Conservation (phyloP, 2,329 filamentous ascomycete genomes). For the Leptosphaerulina australis region DNA sequence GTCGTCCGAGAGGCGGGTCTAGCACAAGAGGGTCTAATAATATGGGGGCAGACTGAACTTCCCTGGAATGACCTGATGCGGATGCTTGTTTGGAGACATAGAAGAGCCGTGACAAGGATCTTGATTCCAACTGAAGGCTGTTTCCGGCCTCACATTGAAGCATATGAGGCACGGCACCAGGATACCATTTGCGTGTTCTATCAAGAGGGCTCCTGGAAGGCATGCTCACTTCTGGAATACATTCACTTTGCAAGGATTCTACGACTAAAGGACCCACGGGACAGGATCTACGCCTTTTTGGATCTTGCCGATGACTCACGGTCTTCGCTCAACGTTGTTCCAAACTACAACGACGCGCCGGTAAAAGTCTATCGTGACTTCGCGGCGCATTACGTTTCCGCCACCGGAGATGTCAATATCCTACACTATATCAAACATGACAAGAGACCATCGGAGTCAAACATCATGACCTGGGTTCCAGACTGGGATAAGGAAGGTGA, state of each 20-base stretch:
- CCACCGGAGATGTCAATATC: slow-evolving; percentile 6
- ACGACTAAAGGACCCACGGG: slow-evolving; percentile 11
- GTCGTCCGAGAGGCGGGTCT: slow-evolving; percentile 20
- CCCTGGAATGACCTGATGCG: slow-evolving; percentile 6
- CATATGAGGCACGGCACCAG: slow-evolving; percentile 3
- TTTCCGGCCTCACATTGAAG: slow-evolving; percentile 5
- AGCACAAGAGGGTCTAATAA: slow-evolving; percentile 7
- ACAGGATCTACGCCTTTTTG: slow-evolving; percentile 21
- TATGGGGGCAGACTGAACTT: slow-evolving; percentile 11
- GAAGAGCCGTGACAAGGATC: not conserved
- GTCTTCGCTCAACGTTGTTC: not conserved
- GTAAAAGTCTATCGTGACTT: slow-evolving; percentile 18
- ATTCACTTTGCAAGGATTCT: slow-evolving; percentile 15
- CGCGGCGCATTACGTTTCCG: slow-evolving; percentile 5
- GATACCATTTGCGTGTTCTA: slow-evolving; percentile 4
- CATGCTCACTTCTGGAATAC: slow-evolving; percentile 5
- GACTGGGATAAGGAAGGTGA: slow-evolving; percentile 11
- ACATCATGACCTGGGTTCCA: slow-evolving; percentile 13
- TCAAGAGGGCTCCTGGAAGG: slow-evolving; percentile 2
- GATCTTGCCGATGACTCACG: slow-evolving; percentile 14
- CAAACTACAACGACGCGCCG: slow-evolving; percentile 16
- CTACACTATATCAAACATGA: slow-evolving; percentile 15
- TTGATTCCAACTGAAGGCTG: slow-evolving; percentile 3
- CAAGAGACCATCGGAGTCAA: not conserved
- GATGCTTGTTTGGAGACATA: slow-evolving; percentile 7